Evolutionary conservation across 768 basidiomycete species (phyloP).

Genomic region (Kwoniella dendrophila): DNA sequence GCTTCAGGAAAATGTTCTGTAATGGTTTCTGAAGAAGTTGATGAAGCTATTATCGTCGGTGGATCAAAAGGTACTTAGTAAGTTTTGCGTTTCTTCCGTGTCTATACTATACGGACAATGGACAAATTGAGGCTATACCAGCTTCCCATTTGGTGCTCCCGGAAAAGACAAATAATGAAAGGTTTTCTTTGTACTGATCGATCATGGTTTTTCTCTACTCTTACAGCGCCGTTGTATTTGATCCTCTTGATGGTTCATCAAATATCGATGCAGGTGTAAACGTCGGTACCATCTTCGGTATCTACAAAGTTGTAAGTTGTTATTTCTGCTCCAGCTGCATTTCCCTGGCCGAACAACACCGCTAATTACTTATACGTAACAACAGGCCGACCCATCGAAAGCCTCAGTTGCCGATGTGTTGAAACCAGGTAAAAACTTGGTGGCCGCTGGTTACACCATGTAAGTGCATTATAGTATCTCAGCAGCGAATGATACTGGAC

Average conservation of each 20-base stretch:
- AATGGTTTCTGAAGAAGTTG: slow-evolving; percentile 86
- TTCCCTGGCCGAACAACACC: no score
- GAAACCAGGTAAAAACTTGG: slow-evolving; percentile 92
- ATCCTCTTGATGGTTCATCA: slow-evolving; percentile 92
- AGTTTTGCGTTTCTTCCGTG: slow-evolving; percentile 13
- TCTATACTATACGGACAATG: neutral
- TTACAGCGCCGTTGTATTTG: slow-evolving; percentile 94
- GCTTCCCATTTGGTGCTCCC: neutral
- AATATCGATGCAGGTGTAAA: slow-evolving; percentile 99
- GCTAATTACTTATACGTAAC: no score
- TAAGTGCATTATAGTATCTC: no score
- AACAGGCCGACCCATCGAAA: slow-evolving; percentile 58
- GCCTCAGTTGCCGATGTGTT: slow-evolving; percentile 87
- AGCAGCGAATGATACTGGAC: neutral
- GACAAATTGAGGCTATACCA: neutral
- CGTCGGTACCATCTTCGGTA: slow-evolving; percentile 84
- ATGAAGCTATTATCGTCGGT: slow-evolving; percentile 41
- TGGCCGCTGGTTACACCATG: slow-evolving; percentile 97
- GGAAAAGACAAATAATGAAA: no score
- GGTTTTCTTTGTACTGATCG: no score
- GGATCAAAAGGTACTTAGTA: slow-evolving; percentile 49
- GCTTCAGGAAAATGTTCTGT: slow-evolving; percentile 97
- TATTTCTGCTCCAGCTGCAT: neutral
- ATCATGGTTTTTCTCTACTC: neutral
- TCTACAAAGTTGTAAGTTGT: slow-evolving; percentile 80